Evolutionary conservation across 106 monocot genomes (phyloP).

Genomic region (Dendrobium nobile): DNA sequence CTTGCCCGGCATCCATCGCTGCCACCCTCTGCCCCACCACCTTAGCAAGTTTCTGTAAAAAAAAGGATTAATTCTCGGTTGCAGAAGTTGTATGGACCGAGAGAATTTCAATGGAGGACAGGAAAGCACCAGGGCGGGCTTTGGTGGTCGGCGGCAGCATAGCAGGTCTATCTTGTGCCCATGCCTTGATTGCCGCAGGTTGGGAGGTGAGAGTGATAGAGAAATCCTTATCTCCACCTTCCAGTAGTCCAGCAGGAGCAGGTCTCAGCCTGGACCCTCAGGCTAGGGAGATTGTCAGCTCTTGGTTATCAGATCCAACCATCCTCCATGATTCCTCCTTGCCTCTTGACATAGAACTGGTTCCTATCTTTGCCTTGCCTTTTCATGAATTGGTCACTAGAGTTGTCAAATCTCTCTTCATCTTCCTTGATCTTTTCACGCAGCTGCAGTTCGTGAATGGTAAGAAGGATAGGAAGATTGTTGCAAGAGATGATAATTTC

Average conservation of each 20-base stretch:
- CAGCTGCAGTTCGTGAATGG: slow-evolving; percentile 50
- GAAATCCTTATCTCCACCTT: slow-evolving; percentile 28
- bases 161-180: slow-evolving; percentile 54
- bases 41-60: too few species aligned
- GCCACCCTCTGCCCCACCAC: too few species aligned
- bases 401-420: too few species aligned
- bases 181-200: slow-evolving; percentile 33
- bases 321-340: slow-evolving; percentile 24
- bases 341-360: slow-evolving; percentile 38
- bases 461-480: slow-evolving; percentile 29
- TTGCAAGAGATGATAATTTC: slow-evolving; percentile 55
- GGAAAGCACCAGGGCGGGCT: neutral
- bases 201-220: slow-evolving; percentile 49
- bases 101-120: too few species aligned
- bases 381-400: too few species aligned
- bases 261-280: slow-evolving; percentile 60
- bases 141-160: slow-evolving; percentile 71
- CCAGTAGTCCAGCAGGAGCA: slow-evolving; percentile 44
- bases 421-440: neutral
- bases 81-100: too few species aligned
- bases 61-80: too few species aligned
- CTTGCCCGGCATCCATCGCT: too few species aligned
- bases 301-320: slow-evolving; percentile 20
- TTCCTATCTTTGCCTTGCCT: neutral
- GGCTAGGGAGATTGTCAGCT: slow-evolving; percentile 29